Evolutionary conservation across 2,329 filamentous ascomycete genomes (phyloP), one percentile per base, ranked within the genome.

Genomic region (Paradendryphiella salina): DNA sequence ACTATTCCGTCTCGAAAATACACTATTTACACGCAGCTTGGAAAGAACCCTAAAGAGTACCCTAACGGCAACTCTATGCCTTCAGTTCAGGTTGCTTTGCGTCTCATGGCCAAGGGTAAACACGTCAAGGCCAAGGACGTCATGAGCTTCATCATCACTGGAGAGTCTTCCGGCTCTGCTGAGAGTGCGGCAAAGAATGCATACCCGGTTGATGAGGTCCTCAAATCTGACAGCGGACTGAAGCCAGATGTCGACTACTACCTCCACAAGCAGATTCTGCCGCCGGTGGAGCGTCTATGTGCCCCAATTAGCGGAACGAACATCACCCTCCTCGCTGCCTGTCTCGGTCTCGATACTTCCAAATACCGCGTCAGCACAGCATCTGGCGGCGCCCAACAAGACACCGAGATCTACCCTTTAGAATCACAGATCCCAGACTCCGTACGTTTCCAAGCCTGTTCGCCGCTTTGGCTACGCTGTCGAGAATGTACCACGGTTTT

Each of bases 201-300:
- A 3, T 93, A 90, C 71, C 86, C 88, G 4, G 87, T 90, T 1
- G 87, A 91, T 50, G 94, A 99, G 71, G 85, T 96, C 8, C 78
- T 89, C 52, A 95, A 94, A 67, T 69, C 84, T 13, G 88, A 89
- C 60, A 85, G 87, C 1, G 86, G 79, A 1, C 81, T 99, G 5
- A 82, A 87, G 50, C 90, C 92, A 50, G 94, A 99, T 67, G 83
- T 96, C n/a, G 94, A 99, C 70, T 97, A 92, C 83, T 99, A 99
- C 73, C 84, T 99, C 32, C 88, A 90, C 78, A 99, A 99, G 79
- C 94, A 99, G 74, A 96, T 99, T 52, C 90, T 99, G 75, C 94
- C 94, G 9, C 94, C 94, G 0, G 94, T 99, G 20, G 94, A 99
- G 77, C 90, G 94, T 81, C 85, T 99, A 17, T 99, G 94, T 71